Evolutionary conservation across 257 asterid genomes (phyloP), one percentile per base, ranked within the genome.

Genomic region (Nicotiana undulata): DNA sequence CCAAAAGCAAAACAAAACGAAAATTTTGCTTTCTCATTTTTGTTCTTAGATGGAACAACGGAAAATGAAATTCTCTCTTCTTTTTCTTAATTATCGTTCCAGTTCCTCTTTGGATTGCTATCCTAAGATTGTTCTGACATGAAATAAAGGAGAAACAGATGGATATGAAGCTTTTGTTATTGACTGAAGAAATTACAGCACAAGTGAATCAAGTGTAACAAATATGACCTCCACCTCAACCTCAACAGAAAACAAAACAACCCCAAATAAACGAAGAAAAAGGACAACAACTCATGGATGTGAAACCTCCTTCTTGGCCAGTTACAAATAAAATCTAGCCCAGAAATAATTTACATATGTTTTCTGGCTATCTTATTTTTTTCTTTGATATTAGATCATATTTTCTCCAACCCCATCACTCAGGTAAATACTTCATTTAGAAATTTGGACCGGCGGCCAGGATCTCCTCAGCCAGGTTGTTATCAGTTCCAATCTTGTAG

Each of bases 371-470:
- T 15, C 61, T 74, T 74, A 74, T 74, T 37, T 37, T 59, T 68
- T 46, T 68, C 53, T 53, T 52, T n/a, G 2, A 18, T 18, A 20
- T 20, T 32, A 55, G 34, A 17, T 31, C 24, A 55, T 13, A n/a
- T 24, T 37, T 63, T 12, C 22, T 67, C 28, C n/a, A 76, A 29
- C 60, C 37, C 40, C 59, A 22, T 72, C 60, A 44, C 77, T 72
- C 59, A 24, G 40, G 40, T 13, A 46, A 46, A 72, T 72, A 28
- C 78, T 74, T 72, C 64, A 37, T 24, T 86, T 83, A 91, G 86
- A 90, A 87, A 81, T 85, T 89, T 15, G 98, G 98, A 44, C 98
- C 98, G 67, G 97, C 97, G 7, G 97, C 95, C 9, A 94, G 80
- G 80, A 94, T 94, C 89, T 92, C 88, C 84, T 91, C 90, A 10